phyloP scores from a whole-genome alignment of 345 rosid species.

The Gossypium thurberi region DNA sequence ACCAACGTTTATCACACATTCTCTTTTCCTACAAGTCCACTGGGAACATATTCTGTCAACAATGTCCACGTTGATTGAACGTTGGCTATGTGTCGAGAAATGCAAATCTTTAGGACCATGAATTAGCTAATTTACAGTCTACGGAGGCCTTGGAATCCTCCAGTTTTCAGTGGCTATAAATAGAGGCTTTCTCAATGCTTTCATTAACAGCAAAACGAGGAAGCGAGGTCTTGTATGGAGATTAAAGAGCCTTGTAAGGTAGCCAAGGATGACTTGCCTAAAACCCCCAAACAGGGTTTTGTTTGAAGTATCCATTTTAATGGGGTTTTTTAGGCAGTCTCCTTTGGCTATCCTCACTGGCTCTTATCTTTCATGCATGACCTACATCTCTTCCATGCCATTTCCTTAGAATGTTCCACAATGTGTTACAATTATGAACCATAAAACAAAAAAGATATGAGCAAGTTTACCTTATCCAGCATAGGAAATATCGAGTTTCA shows the following conservation, averaged over 20 bases:
- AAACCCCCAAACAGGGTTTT: constrained; percentile 3
- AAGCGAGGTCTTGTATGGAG: constrained; percentile 50
- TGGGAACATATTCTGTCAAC: constrained; percentile 5
- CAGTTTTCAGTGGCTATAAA: constrained; percentile 21
- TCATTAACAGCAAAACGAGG: not conserved
- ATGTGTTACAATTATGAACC: not conserved
- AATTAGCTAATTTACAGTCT: not conserved
- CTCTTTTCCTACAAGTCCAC: not conserved
- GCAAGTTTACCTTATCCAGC: not conserved
- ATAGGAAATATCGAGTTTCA: not conserved
- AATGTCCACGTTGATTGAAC: not conserved
- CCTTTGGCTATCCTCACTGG: constrained; percentile 28
- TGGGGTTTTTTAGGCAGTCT: constrained; percentile 19
- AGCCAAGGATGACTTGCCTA: constrained; percentile 68
- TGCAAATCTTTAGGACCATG: not conserved
- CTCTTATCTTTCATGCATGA: constrained; percentile 31
- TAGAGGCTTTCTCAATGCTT: not conserved
- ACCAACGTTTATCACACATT: not conserved
- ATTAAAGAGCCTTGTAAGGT: constrained; percentile 29
- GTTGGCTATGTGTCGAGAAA: not conserved
- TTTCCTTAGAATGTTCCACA: not conserved
- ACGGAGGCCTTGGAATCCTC: not conserved
- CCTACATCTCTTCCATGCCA: constrained; percentile 22
- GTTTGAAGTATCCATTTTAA: too few relatives aligned
- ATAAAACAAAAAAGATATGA: not conserved